These are phyloP conservation scores for Salinomyces thailandicus DNA, from an alignment of 2,329 filamentous ascomycete species.

Conservation along the genomic window DNA sequence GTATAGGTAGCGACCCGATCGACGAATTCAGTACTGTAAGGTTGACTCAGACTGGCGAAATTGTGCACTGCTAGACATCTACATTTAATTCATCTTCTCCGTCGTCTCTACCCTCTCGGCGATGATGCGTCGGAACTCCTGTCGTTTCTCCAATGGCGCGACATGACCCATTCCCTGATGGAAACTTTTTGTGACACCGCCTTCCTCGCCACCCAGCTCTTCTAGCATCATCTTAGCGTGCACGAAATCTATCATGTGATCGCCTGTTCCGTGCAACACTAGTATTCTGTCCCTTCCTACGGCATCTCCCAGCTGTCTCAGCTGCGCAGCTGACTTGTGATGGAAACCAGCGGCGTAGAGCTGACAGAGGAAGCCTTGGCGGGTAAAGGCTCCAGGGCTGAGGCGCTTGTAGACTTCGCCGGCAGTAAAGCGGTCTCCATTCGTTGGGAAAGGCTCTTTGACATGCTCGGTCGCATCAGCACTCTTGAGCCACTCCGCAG, in stretches of 20 bases:
- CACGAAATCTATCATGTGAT: slow-evolving; percentile 65
- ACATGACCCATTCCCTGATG: slow-evolving; percentile 68
- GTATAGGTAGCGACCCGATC: too few relatives aligned
- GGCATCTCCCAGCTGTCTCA: slow-evolving; percentile 53
- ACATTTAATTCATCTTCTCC: too few relatives aligned
- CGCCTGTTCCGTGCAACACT: slow-evolving; percentile 63
- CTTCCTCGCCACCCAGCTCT: slow-evolving; percentile 49
- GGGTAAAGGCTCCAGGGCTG: slow-evolving; percentile 50
- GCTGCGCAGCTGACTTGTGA: slow-evolving; percentile 57
- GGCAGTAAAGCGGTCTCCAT: slow-evolving; percentile 73
- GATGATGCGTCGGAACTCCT: slow-evolving; percentile 57
- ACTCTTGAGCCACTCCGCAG: slow-evolving; percentile 48
- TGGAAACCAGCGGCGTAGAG: slow-evolving; percentile 72
- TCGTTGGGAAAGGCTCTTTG: slow-evolving; percentile 52
- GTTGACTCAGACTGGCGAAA: too few relatives aligned
- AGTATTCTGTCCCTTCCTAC: slow-evolving; percentile 66
- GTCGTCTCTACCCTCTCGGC: slow-evolving; percentile 47
- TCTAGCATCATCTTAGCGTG: slow-evolving; percentile 61
- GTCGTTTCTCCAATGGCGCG: slow-evolving; percentile 57
- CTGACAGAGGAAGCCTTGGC: slow-evolving; percentile 63
- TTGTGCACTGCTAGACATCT: too few relatives aligned
- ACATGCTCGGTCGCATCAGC: slow-evolving; percentile 45
- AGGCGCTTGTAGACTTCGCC: slow-evolving; percentile 64
- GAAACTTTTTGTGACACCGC: slow-evolving; percentile 45
- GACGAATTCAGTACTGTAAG: too few relatives aligned